Percentiles rank a stretch among this genome's conserved stretches.
These are phyloP conservation scores for Phalaenopsis hybrid DNA, from an alignment of 116 monocot genomes.

Conservation along the genomic window DNA sequence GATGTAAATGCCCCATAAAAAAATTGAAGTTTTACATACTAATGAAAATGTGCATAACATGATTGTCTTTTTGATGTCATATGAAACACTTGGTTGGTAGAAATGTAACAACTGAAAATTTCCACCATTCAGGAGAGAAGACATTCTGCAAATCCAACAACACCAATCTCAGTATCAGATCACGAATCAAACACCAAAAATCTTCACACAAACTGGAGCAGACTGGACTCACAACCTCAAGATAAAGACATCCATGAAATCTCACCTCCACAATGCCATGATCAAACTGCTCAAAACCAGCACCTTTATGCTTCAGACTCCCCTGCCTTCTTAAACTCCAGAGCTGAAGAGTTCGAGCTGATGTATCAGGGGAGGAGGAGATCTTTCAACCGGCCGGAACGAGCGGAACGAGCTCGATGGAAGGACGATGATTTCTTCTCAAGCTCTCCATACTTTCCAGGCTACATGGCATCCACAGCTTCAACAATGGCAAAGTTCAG, in stretches of 20 bases:
- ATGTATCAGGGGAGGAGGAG: constrained; percentile 36
- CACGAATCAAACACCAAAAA: constrained; percentile 16
- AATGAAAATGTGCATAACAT: too few relatives aligned
- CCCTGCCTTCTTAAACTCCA: background rate
- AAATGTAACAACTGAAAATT: too few relatives aligned
- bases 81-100: too few relatives aligned
- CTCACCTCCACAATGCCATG: constrained; percentile 12
- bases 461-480: constrained; percentile 74
- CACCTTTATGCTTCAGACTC: constrained; percentile 6
- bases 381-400: constrained; percentile 43
- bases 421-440: constrained; percentile 55
- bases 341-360: constrained; percentile 17
- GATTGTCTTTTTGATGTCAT: too few relatives aligned
- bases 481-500: constrained; percentile 61
- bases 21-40: too few relatives aligned
- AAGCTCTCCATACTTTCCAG: constrained; percentile 50
- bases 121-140: constrained; percentile 29
- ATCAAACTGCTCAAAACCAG: background rate
- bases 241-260: constrained; percentile 31
- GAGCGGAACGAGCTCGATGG: constrained; percentile 11
- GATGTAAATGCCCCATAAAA: too few relatives aligned
- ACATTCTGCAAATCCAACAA: constrained; percentile 20
- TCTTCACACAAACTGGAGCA: constrained; percentile 45
- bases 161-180: constrained; percentile 6
- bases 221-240: constrained; percentile 53